phyloP scores from a whole-genome alignment of 2,329 filamentous ascomycete species.

The Chaetoscypha palmicola region DNA sequence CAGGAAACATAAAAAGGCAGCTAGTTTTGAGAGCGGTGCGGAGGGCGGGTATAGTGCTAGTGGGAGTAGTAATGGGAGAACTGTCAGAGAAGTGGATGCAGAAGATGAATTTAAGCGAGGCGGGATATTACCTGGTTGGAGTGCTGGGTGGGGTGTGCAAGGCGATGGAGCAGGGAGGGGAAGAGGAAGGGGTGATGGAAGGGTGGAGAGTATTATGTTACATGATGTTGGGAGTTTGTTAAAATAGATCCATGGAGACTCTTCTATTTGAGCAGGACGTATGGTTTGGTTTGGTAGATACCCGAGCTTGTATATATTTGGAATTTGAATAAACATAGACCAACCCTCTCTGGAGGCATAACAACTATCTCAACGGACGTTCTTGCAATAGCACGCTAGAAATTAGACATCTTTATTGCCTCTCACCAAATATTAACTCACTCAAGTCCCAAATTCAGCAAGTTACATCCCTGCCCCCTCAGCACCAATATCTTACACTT shows the following conservation, averaged over 20 bases:
- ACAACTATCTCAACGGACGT: no score
- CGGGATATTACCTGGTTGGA: constrained; percentile 21
- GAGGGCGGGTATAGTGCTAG: constrained; percentile 13
- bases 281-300: no score
- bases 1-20: constrained; percentile 5
- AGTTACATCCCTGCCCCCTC: no score
- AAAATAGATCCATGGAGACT: constrained; percentile 21
- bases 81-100: constrained; percentile 2
- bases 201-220: constrained; percentile 24
- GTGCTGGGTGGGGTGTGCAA: constrained; percentile 25
- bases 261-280: no score
- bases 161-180: constrained; percentile 9
- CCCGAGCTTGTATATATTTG: no score
- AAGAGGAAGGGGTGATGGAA: constrained; percentile 9
- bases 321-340: no score
- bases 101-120: constrained; percentile 4
- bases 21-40: constrained; percentile 11
- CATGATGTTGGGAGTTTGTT: constrained; percentile 26
- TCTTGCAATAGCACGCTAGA: no score
- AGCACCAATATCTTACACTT: no score
- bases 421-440: no score
- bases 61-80: constrained; percentile 12
- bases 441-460: no score
- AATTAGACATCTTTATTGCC: no score
- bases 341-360: no score